Evolutionary conservation across 208 protist genomes (phyloP), one percentile per base, ranked within the genome.

Genomic region (Trypanosoma cruzi): DNA sequence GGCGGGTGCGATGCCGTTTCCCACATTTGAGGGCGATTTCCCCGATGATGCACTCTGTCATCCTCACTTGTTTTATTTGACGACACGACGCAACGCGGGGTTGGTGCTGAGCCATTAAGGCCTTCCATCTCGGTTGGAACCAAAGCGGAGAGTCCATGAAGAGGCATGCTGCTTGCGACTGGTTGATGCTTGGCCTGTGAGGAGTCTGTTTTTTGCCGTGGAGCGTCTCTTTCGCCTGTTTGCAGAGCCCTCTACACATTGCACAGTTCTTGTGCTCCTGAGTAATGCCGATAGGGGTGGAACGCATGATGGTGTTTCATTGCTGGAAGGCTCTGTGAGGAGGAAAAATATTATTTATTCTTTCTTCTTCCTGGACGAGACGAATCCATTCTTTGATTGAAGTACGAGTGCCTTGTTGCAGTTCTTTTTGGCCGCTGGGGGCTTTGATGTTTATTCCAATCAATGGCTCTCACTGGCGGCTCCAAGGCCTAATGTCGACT

Each of bases 301-400:
- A 20, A 88, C 81, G 55, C 68, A 75, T 40, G 79, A 92, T 29
- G 81, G 75, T 2, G 46, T 90, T 42, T 66, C 80, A 18, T 88
- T 94, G 55, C 60, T 91, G 11, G 86, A 96, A 65, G 85, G 80
- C 57, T 71, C 73, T 32, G 86, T 95, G 44, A 77, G 83, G 10
- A 82, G 85, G 32, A 96, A 96, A 72, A 95, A 91, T 68, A 79
- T 95, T 53, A 95, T 97, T 44, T 46, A 95, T 1, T 94, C 89
- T 24, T 26, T 93, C 10, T 77, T 97, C 1, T 68, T 82, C 13
- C 64, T 86, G 37, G 63, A 77, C 40, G 64, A 64, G 53, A 40
- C 64, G 42, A 29, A 28, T 36, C 34, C 49, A 29, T 34, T 53
- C 29, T 79, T 88, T 42, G 86, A 89, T 60, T 82, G 78, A 36